Evolutionary conservation across 208 protist genomes (phyloP), one percentile per base, ranked within the genome.

Genomic region (Naegleria gruberi): DNA sequence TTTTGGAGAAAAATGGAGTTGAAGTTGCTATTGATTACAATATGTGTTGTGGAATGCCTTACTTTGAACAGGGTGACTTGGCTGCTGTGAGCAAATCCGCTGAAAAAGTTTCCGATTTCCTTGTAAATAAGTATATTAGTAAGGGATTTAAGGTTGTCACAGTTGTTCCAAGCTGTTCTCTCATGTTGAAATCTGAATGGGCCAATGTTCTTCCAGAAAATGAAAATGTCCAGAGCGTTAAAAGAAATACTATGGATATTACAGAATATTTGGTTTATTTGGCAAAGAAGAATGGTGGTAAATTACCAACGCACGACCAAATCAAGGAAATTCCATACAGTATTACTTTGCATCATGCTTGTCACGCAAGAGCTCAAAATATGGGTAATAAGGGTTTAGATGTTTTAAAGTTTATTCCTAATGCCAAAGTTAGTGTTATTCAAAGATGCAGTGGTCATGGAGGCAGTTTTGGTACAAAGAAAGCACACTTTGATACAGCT

Each of bases 171-270:
- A 90, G 77, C 8, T 91, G 90, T 81, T 43, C 47, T 12, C 87
- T 91, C 77, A 91, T 91, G 90, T 12, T 91, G 30, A 87, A 90
- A 30, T 8, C 88, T 4, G 90, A 91, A 12, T 91, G 90, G 90
- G 77, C 90, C 1, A 40, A 90, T n/a, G 17, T 91, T 30, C 40
- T 91, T 17, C 90, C 90, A 0, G 12, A 91, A 7, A 65, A 51
- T 37, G 45, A 87, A 37, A 51, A 90, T 37, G 87, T 91, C 12
- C n/a, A n/a, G 4, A 90, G 82, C 15, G 23, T 91, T 15, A 40
- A 65, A 4, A 83, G 81, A 82, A 84, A 65, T 12, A 91, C 90
- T 37, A 55, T 84, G n/a, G 90, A 91, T 12, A 12, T 90, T 42
- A 44, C 30, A 40, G 90, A 91, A 82, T 91, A 90, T 91, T 10